Evolutionary conservation across 306 rosid species (phyloP), one percentile per base, ranked within the genome.

Genomic region (Abrus precatorius): DNA sequence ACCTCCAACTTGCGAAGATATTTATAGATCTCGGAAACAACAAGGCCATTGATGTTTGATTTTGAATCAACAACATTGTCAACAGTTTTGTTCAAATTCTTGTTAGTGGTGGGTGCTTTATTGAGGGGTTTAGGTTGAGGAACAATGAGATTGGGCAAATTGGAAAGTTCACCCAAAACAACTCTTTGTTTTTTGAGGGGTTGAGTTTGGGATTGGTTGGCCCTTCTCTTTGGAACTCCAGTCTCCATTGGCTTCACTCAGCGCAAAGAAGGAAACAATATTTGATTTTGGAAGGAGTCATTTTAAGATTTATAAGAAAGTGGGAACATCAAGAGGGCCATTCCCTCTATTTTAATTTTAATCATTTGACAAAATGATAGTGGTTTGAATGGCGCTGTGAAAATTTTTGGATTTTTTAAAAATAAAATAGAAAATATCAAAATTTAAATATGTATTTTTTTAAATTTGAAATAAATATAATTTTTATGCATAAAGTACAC

Each of bases 1-100:
- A 94, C 98, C 95, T 92, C 98, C 54, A 90, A 74, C 27, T 52
- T 30, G 34, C 82, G 90, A 56, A 92, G 91, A 83, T 92, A 86
- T 1, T 64, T 72, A 36, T 88, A 84, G 30, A 91, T 84, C 9
- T 87, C 97, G 1, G 89, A 72, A 20, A 86, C 84, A 63, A 87
- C 80, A 60, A 88, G 83, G 5, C 13, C 47, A 30, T 78, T 79
- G 9, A 9, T 28, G 28, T 14, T 74, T 67, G 41, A 6, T 43
- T 30, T 36, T 10, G 79, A 34, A 34, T 45, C 32, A 7, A 0
- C 1, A 5, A 0, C 44, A 2, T 5, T 11, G 14, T 2, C 49
- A 41, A 52, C 3, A 8, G 30, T 34, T 30, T 77, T 52, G 7
- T 45, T 76, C 27, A 50, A 49, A 52, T 2, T 34, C 4, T 40